Evolutionary conservation across 345 rosid species (phyloP), one percentile per base, ranked within the genome.

Genomic region (Gossypioides kirkii): DNA sequence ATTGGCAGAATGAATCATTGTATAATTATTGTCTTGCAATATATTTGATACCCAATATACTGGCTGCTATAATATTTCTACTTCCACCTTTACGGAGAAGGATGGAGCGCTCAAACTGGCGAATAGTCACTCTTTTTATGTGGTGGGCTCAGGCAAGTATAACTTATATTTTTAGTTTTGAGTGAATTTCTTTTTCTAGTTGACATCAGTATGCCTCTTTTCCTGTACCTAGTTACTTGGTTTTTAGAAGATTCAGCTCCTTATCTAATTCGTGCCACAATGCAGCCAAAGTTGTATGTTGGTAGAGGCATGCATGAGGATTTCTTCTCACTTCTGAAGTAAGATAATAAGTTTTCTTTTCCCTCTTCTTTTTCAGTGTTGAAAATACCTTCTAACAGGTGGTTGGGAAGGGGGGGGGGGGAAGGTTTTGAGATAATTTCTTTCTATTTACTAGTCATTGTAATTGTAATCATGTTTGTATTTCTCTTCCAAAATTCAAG

Each of bases 261-360:
- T 56, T 49, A 22, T n/a, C n/a, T 69, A 38, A 20, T 2, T 73
- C 41, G 46, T 68, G 32, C 69, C 59, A 59, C 68, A 32, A 2
- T 82, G 79, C 96, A 95, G 94, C 98, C 98, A 74, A 93, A 95
- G 79, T 79, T 93, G 65, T 95, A 91, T 77, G 79, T 95, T 59
- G 98, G 99, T 78, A 87, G 99, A 86, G 98, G 99, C 80, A 88
- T 95, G 97, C 99, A 92, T 71, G 99, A 92, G 83, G 91, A 87
- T 50, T 77, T 88, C 79, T 84, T 88, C 76, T 87, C 98, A 69
- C 97, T 93, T 80, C 76, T 95, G 76, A 91, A 85, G 99, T 95
- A 95, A 85, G 96, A 63, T 52, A 80, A 41, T 32, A 12, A 63
- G 58, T 52, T 73, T 47, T 1, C 28, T 10, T 53, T 42, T 74